A percentile compares a stretch with the other conserved stretches of the same genome.
Conservation (phyloP, 495 filamentous ascomycete species). For the Penicillium turbatum region DNA sequence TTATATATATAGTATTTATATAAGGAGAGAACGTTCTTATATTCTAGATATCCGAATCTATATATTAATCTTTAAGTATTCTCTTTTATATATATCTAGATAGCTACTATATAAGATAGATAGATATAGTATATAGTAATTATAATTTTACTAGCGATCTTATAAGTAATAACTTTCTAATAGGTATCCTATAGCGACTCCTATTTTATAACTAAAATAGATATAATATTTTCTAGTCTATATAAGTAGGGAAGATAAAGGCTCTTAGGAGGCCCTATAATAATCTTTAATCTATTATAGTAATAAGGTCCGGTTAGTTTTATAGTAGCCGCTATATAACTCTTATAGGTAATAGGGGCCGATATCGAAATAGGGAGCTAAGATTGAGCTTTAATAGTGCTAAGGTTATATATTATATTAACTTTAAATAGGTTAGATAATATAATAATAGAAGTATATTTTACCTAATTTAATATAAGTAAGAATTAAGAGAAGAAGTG, state of each 20-base stretch:
- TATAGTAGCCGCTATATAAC: neutral
- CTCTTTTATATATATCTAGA: slow-evolving; percentile 2
- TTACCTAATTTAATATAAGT: neutral
- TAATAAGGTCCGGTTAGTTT: neutral
- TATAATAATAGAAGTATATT: neutral
- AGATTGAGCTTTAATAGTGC: slow-evolving; percentile 10
- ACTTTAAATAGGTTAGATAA: neutral
- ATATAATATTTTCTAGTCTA: too few species aligned
- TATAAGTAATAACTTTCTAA: slow-evolving; percentile 6
- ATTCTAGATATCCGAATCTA: slow-evolving; percentile 5
- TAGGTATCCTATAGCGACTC: slow-evolving; percentile 11
- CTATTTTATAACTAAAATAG: slow-evolving; percentile 7
- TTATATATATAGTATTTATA: slow-evolving; percentile 3
- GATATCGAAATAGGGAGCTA: neutral
- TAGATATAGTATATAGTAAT: too few species aligned
- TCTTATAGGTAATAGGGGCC: neutral
- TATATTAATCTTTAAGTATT: slow-evolving; percentile 5
- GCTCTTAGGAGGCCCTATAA: slow-evolving; percentile 1
- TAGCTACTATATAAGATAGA: slow-evolving; percentile 9
- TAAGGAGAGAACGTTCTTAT: neutral
- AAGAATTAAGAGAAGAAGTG: neutral
- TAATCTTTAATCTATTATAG: neutral
- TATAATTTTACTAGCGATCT: slow-evolving; percentile 4
- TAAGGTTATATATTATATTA: slow-evolving; percentile 3
- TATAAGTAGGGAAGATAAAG: too few species aligned